Evolutionary conservation across 179 eudicot genomes (phyloP).

Genomic region (Amaranthus tricolor): DNA sequence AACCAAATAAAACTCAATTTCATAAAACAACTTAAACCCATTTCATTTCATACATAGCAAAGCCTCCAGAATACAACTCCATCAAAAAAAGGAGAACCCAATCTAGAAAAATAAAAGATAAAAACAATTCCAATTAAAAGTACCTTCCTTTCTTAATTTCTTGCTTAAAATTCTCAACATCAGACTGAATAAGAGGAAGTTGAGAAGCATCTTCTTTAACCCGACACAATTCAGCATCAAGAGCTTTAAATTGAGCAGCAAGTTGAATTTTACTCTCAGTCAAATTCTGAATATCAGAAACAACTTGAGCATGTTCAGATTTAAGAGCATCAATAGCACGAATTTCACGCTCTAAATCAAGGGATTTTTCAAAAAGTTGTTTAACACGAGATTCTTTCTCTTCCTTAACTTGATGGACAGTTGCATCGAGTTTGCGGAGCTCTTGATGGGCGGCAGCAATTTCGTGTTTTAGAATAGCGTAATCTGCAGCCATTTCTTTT

Average conservation of each 20-base stretch:
- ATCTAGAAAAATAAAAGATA: background rate
- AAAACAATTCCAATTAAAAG: background rate
- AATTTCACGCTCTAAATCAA: constrained; percentile 48
- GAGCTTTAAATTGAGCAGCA: constrained; percentile 27
- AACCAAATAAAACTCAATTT: background rate
- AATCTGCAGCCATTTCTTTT: constrained; percentile 56
- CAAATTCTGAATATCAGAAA: constrained; percentile 44
- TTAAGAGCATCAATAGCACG: constrained; percentile 33
- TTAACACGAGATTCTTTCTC: constrained; percentile 56
- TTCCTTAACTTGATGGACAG: constrained; percentile 45
- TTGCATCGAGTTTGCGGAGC: constrained; percentile 41
- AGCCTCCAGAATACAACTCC: background rate
- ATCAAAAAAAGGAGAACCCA: background rate
- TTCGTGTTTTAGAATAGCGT: constrained; percentile 70
- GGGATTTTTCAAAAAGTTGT: constrained; percentile 49
- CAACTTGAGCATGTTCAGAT: constrained; percentile 45
- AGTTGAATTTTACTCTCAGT: constrained; percentile 39
- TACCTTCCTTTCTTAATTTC: constrained; percentile 78
- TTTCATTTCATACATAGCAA: background rate
- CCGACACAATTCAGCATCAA: constrained; percentile 41
- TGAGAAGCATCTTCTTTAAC: constrained; percentile 35
- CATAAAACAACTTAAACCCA: background rate
- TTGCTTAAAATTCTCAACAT: constrained; percentile 50
- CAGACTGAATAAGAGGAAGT: constrained; percentile 41
- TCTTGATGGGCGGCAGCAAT: constrained; percentile 53